phyloP scores from a whole-genome alignment of 495 filamentous ascomycete species.

The Acidiella bohemica region DNA sequence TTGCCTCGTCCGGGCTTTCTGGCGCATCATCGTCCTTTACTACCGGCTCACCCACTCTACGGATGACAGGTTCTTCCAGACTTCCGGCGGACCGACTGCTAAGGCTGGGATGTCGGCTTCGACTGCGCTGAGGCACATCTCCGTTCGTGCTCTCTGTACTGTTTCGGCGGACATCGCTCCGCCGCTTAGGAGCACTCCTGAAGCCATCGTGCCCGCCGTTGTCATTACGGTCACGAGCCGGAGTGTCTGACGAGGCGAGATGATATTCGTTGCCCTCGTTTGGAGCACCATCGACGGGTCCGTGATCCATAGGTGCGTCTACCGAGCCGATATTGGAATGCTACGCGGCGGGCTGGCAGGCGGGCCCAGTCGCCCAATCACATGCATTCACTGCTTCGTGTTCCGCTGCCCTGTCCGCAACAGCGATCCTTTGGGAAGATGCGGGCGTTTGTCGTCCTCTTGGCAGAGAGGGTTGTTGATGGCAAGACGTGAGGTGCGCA shows the following conservation, averaged over 20 bases:
- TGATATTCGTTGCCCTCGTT: constrained; percentile 10
- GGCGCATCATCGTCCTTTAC: constrained; percentile 4
- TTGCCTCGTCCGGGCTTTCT: background rate
- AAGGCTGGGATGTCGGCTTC: constrained; percentile 3
- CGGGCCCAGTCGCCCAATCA: background rate
- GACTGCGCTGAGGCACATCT: background rate
- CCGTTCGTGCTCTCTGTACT: background rate
- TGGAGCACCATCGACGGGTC: constrained; percentile 14
- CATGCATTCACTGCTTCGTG: background rate
- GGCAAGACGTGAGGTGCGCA: too few species aligned
- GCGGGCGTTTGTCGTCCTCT: too few species aligned
- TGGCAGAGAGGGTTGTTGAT: too few species aligned
- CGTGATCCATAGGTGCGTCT: constrained; percentile 13
- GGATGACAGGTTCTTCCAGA: constrained; percentile 1
- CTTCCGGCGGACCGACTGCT: constrained; percentile 5
- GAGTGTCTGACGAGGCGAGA: background rate
- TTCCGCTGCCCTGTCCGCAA: too few species aligned
- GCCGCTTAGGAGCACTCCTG: constrained; percentile 1
- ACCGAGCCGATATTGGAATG: background rate
- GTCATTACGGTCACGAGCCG: constrained; percentile 1
- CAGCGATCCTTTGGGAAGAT: too few species aligned
- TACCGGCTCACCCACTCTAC: constrained; percentile 4
- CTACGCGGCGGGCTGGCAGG: background rate
- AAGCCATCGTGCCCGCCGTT: background rate
- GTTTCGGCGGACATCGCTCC: background rate